Evolutionary conservation across 163 green algal species (phyloP).

Genomic region (Scenedesmus sp.): DNA sequence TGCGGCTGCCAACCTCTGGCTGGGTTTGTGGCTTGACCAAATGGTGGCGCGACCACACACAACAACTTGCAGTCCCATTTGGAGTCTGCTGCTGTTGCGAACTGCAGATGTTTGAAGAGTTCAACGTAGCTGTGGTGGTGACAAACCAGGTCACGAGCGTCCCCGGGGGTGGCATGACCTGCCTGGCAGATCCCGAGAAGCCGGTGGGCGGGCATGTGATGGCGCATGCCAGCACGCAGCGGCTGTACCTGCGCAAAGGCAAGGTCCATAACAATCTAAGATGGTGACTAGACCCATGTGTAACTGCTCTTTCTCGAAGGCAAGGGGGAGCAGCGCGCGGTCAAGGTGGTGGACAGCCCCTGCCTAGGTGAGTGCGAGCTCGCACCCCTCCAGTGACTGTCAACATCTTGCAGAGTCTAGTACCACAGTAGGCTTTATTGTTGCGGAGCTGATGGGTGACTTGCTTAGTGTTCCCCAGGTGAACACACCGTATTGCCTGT

Average conservation of each 20-base stretch:
- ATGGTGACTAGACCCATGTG: no score
- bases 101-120: slow-evolving; percentile 75
- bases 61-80: background rate
- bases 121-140: slow-evolving; percentile 90
- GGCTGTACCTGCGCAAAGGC: slow-evolving; percentile 92
- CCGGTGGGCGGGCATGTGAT: slow-evolving; percentile 86
- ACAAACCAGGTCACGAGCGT: slow-evolving; percentile 89
- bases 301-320: no score
- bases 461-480: no score
- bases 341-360: slow-evolving; percentile 89
- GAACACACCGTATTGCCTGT: no score
- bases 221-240: slow-evolving; percentile 80
- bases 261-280: no score
- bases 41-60: no score
- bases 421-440: background rate
- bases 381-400: no score
- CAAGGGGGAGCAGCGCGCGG: slow-evolving; percentile 92
- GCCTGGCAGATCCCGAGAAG: slow-evolving; percentile 95
- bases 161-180: slow-evolving; percentile 88
- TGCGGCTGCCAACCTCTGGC: background rate
- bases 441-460: no score
- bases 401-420: background rate
- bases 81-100: background rate
- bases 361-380: slow-evolving; percentile 69
- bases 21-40: background rate